Evolutionary conservation across 2,329 filamentous ascomycete species (phyloP).

Genomic region (Phoma sp.): DNA sequence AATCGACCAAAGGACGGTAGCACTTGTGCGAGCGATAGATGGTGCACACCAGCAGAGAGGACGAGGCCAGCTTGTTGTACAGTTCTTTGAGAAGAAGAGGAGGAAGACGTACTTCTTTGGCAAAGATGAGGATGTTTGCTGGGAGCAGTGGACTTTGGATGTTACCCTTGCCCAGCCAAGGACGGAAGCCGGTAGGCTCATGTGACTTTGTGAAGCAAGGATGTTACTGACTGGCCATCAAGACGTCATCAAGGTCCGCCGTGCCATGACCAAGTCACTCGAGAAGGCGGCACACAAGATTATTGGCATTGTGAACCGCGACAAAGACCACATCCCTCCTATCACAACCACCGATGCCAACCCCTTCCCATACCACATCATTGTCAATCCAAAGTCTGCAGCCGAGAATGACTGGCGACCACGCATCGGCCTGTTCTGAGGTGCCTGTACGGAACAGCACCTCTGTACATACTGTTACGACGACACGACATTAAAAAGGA

Average conservation of each 20-base stretch:
- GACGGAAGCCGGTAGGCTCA: conserved; percentile 78
- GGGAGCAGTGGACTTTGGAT: conserved; percentile 95
- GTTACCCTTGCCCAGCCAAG: conserved; percentile 90
- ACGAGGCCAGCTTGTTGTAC: conserved; percentile 79
- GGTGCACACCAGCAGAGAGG: conserved; percentile 63
- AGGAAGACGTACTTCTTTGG: conserved; percentile 75
- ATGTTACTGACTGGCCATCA: conserved; percentile 9
- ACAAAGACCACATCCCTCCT: conserved; percentile 95
- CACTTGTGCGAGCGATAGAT: conserved; percentile 78
- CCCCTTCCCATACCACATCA: conserved; percentile 93
- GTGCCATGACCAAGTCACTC: conserved; percentile 88
- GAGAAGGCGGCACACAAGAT: conserved; percentile 89
- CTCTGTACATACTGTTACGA: conserved; percentile 29
- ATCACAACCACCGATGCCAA: conserved; percentile 92
- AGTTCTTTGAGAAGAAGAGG: conserved; percentile 93
- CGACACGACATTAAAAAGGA: conserved; percentile 19
- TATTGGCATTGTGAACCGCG: conserved; percentile 80
- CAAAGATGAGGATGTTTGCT: conserved; percentile 91
- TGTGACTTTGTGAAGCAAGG: background rate
- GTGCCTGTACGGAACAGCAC: background rate
- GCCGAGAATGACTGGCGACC: conserved; percentile 75
- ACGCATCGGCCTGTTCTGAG: conserved; percentile 65
- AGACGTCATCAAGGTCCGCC: conserved; percentile 88
- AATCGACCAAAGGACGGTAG: conserved; percentile 84
- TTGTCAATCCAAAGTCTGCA: conserved; percentile 74